These are phyloP conservation scores for Pichia paraexigua DNA, from an alignment of 805 yeast species.

Conservation along the genomic window DNA sequence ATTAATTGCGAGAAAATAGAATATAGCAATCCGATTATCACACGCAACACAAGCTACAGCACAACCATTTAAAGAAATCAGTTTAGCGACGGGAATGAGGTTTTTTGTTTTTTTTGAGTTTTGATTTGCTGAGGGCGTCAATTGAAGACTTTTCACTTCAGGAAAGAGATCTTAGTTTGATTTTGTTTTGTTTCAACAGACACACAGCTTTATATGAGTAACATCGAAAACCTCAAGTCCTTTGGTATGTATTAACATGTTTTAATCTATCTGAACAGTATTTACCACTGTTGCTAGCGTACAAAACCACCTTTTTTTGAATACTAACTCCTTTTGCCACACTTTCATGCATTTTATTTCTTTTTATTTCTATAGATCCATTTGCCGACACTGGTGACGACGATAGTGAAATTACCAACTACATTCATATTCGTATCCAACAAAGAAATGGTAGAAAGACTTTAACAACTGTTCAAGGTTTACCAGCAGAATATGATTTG, in stretches of 20 bases:
- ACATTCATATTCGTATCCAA: conserved; percentile 97
- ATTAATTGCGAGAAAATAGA: too few species aligned
- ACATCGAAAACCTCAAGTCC: conserved; percentile 84
- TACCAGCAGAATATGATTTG: conserved; percentile 89
- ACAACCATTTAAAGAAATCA: background rate
- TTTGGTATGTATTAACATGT: conserved; percentile 43
- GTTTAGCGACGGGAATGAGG: background rate
- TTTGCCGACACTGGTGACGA: conserved; percentile 99
- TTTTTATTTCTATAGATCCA: conserved; percentile 50
- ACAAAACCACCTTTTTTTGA: background rate
- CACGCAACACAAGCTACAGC: background rate
- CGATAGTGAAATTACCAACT: conserved; percentile 91
- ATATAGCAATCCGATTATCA: too few species aligned
- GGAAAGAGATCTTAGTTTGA: background rate
- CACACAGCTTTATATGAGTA: conserved; percentile 48
- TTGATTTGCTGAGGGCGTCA: background rate
- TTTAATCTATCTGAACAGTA: background rate
- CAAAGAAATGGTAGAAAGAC: conserved; percentile 99
- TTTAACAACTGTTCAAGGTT: conserved; percentile 95
- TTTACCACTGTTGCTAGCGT: background rate
- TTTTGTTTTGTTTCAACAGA: background rate
- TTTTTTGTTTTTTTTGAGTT: background rate
- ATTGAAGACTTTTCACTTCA: background rate
- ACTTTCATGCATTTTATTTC: background rate
- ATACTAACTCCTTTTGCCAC: background rate